Conservation (phyloP, 306 rosid species). For the Quercus engelmannii region DNA sequence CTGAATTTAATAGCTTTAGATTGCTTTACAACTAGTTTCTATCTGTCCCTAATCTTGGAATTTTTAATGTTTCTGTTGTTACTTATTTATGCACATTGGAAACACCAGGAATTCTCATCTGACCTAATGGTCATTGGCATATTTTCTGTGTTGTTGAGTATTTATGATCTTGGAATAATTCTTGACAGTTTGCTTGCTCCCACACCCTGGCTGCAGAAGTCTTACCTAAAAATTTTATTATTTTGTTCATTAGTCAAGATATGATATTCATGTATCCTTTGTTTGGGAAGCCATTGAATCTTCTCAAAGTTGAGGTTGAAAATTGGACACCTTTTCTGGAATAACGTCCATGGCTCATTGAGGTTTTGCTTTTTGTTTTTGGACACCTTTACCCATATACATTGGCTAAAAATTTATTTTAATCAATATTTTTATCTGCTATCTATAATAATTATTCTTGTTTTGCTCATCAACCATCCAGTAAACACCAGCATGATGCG, state of each 20-base stretch:
- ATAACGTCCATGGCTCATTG: too few species aligned
- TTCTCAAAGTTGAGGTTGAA: not conserved
- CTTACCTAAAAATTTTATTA: not conserved
- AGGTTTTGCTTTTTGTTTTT: not conserved
- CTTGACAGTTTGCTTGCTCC: not conserved
- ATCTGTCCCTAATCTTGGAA: not conserved
- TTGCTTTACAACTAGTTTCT: not conserved
- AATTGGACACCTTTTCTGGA: not conserved
- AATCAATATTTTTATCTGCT: conserved; percentile 5
- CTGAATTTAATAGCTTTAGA: not conserved
- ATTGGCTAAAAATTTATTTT: not conserved
- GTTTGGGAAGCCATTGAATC: not conserved
- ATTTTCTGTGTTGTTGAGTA: not conserved
- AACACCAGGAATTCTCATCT: too few species aligned
- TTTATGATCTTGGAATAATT: not conserved
- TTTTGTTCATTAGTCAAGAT: not conserved
- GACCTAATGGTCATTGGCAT: not conserved
- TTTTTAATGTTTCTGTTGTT: not conserved
- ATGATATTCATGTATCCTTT: not conserved
- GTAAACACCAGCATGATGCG: conserved; percentile 53
- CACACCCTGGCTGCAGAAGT: not conserved
- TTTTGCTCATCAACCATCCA: conserved; percentile 38
- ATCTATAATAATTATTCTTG: conserved; percentile 27
- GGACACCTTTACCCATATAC: not conserved
- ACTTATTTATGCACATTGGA: not conserved